Evolutionary conservation across 2,329 filamentous ascomycete genomes (phyloP).

Genomic region (Raffaelea ambrosiae): DNA sequence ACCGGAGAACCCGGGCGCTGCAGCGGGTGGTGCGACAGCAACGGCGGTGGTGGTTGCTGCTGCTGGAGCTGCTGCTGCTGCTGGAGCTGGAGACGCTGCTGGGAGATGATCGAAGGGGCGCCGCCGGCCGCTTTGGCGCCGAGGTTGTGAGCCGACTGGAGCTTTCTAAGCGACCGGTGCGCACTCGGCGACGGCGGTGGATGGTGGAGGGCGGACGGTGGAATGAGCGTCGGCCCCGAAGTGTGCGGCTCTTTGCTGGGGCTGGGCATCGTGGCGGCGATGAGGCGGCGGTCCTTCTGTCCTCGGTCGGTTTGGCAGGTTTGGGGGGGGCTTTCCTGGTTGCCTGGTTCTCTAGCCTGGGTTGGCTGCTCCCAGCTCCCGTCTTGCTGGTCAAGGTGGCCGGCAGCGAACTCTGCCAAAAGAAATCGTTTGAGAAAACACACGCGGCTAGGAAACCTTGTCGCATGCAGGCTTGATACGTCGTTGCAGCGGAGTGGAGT

Average conservation of each 20-base stretch:
- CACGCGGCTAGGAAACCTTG: too few species aligned
- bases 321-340: too few species aligned
- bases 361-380: too few species aligned
- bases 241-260: slow-evolving; percentile 19
- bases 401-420: too few species aligned
- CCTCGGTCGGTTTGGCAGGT: too few species aligned
- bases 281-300: too few species aligned
- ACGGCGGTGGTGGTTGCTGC: slow-evolving; percentile 31
- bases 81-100: slow-evolving; percentile 20
- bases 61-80: slow-evolving; percentile 25
- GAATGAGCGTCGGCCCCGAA: slow-evolving; percentile 18
- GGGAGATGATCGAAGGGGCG: slow-evolving; percentile 48
- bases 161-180: slow-evolving; percentile 60
- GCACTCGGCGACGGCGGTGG: slow-evolving; percentile 54
- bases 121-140: slow-evolving; percentile 44
- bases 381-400: too few species aligned
- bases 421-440: too few species aligned
- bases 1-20: slow-evolving; percentile 26
- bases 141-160: slow-evolving; percentile 67
- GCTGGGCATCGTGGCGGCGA: slow-evolving; percentile 19
- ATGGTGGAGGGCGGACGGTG: slow-evolving; percentile 36
- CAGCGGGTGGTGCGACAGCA: slow-evolving; percentile 15
- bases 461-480: too few species aligned
- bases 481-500: too few species aligned
- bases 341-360: too few species aligned